These are phyloP conservation scores for Brassica cretica DNA, from an alignment of 345 rosid species.

Conservation along the genomic window DNA sequence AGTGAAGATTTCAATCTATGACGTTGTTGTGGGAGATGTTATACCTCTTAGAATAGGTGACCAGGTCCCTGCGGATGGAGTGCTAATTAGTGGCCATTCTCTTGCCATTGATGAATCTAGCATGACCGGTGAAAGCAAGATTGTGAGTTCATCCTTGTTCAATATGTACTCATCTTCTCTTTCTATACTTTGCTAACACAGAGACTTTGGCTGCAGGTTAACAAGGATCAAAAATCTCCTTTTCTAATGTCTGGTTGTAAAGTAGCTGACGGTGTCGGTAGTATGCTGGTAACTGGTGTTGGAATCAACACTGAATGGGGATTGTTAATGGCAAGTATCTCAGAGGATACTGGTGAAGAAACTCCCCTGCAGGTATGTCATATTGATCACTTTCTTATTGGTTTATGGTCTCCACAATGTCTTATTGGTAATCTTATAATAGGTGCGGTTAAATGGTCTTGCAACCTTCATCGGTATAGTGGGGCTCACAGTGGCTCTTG, in stretches of 20 bases:
- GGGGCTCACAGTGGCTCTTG: conserved; percentile 88
- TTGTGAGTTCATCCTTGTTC: conserved; percentile 52
- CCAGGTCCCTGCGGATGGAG: conserved; percentile 99
- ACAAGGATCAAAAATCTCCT: conserved; percentile 83
- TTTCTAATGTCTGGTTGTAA: conserved; percentile 99
- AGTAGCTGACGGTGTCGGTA: conserved; percentile 97
- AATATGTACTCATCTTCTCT: background rate
- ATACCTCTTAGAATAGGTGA: conserved; percentile 95
- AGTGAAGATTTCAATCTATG: conserved; percentile 88
- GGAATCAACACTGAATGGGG: conserved; percentile 99
- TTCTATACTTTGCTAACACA: conserved; percentile 3
- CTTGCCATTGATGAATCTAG: conserved; percentile 95
- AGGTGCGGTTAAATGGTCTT: conserved; percentile 98
- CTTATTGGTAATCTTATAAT: conserved; percentile 17
- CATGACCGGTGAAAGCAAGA: conserved; percentile 99
- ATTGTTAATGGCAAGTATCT: conserved; percentile 95
- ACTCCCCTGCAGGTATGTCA: conserved; percentile 94
- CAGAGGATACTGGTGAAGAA: conserved; percentile 99
- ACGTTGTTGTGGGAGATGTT: conserved; percentile 93
- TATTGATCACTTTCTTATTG: conserved; percentile 12
- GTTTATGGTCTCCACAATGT: conserved; percentile 7
- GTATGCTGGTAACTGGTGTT: conserved; percentile 99
- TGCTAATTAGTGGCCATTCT: conserved; percentile 85
- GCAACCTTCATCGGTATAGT: conserved; percentile 95
- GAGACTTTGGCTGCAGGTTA: conserved; percentile 55